These are phyloP conservation scores for Lagenidium sp. DNA, from an alignment of 352 stramenopile genomes.

Conservation along the genomic window DNA sequence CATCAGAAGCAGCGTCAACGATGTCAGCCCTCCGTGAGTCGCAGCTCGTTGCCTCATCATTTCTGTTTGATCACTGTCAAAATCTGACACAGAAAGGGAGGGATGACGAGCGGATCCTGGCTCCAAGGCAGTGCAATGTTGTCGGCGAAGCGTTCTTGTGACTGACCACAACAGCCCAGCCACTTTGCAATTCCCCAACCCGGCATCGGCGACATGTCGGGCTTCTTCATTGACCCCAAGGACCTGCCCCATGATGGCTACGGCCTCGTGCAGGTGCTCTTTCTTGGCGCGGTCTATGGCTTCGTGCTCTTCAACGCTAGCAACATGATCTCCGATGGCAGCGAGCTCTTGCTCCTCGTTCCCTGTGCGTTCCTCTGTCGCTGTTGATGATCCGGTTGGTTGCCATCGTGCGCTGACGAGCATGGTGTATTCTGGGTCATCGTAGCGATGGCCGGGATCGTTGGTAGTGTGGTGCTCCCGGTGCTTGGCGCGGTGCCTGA, in stretches of 20 bases:
- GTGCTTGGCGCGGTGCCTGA: slow-evolving; percentile 96
- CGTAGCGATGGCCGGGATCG: slow-evolving; percentile 87
- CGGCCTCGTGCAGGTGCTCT: slow-evolving; percentile 88
- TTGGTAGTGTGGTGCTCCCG: slow-evolving; percentile 95
- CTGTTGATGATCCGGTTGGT: neutral
- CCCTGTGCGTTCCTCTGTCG: slow-evolving; percentile 35
- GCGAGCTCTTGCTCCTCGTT: slow-evolving; percentile 95
- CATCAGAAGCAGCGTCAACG: too few species aligned
- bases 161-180: too few species aligned
- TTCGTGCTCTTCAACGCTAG: slow-evolving; percentile 96
- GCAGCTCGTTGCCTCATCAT: too few species aligned
- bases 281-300: slow-evolving; percentile 94
- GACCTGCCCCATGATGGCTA: slow-evolving; percentile 65
- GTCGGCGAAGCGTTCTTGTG: too few species aligned
- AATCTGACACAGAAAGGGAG: too few species aligned
- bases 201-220: too few species aligned
- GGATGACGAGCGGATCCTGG: too few species aligned
- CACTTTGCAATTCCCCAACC: too few species aligned
- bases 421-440: neutral
- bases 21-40: too few species aligned
- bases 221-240: slow-evolving; percentile 84
- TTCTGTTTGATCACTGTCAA: too few species aligned
- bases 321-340: slow-evolving; percentile 98
- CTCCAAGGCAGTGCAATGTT: too few species aligned
- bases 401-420: neutral